Conservation (phyloP, 73 alveolate species). For the Tetrahymena borealis region DNA sequence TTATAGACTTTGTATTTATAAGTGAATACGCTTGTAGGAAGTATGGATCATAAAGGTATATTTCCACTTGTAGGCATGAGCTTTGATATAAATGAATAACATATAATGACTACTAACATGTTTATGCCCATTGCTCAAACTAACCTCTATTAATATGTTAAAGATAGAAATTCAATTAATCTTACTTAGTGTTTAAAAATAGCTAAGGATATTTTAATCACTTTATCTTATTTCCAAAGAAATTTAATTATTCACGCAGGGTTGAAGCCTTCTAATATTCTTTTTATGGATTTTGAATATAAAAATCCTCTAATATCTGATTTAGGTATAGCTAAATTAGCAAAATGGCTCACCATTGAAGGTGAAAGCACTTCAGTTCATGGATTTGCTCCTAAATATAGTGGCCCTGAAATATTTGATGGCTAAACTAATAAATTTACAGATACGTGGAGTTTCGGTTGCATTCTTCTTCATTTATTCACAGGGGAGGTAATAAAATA, state of each 20-base stretch:
- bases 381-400: not conserved
- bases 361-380: not conserved
- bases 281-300: not conserved
- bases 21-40: not conserved
- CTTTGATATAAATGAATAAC: not conserved
- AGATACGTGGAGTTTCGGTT: not conserved
- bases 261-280: not conserved
- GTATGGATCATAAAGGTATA: not conserved
- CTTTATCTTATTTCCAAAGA: not conserved
- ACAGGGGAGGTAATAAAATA: not conserved
- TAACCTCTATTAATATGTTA: not conserved
- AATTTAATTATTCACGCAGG: not conserved
- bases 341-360: not conserved
- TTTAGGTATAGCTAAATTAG: not conserved
- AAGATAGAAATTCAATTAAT: not conserved
- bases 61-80: not conserved
- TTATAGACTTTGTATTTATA: not conserved
- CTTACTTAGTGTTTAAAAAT: not conserved
- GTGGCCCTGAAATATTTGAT: not conserved
- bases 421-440: not conserved
- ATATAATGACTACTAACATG: not conserved
- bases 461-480: not conserved
- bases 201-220: not conserved
- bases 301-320: not conserved
- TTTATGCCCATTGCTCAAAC: not conserved